Percentiles rank a stretch among this genome's conserved stretches.
Conservation (phyloP, 2,329 filamentous ascomycete species). For the Aspergillus arachidicola region DNA sequence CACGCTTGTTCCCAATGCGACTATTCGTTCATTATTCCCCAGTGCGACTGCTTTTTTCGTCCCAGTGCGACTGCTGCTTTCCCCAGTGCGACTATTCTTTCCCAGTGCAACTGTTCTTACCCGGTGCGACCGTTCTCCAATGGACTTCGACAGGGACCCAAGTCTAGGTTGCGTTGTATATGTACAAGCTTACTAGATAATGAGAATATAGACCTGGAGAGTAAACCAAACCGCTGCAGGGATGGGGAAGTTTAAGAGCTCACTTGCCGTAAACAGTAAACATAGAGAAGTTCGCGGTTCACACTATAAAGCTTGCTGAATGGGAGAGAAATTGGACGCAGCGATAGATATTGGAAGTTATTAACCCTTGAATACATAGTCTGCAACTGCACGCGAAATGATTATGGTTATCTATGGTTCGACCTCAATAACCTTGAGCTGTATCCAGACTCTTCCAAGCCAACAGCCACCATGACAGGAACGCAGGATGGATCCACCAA, state of each 20-base stretch:
- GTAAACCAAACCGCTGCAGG: neutral
- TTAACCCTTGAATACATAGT: neutral
- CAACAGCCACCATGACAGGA: no score
- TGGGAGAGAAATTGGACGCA: fast-evolving
- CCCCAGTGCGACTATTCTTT: neutral
- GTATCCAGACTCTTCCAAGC: no score
- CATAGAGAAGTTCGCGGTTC: no score
- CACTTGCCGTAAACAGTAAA: no score
- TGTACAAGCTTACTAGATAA: neutral
- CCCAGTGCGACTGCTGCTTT: neutral
- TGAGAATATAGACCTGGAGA: neutral
- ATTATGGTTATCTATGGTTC: no score
- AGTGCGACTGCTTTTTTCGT: no score
- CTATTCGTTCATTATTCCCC: no score
- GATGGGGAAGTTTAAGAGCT: neutral
- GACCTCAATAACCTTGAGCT: no score
- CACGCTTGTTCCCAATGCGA: neutral
- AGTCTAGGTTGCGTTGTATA: neutral
- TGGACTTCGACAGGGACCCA: neutral
- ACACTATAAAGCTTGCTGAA: neutral
- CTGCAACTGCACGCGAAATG: neutral
- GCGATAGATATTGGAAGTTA: neutral
- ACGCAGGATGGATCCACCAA: no score
- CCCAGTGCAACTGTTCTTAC: neutral
- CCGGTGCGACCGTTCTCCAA: neutral